Percentiles rank a stretch among this genome's conserved stretches.
Conservation (phyloP, 352 stramenopile genomes). For the Globisporangium orthogonon region DNA sequence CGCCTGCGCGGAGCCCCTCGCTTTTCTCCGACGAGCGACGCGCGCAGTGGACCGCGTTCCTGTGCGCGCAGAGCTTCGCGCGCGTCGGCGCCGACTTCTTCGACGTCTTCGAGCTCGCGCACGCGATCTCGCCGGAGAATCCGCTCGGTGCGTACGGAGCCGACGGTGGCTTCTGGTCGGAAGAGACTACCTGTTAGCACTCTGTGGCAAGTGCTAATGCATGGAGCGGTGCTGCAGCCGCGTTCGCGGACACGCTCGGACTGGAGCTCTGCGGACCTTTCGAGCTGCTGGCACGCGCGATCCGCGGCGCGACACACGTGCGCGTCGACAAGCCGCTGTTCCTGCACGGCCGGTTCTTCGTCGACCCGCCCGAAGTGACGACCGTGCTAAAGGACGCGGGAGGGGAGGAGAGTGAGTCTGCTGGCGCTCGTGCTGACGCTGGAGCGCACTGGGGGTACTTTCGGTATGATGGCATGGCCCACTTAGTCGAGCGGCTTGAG, state of each 20-base stretch:
- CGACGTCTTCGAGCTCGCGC: constrained; percentile 37
- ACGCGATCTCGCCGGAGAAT: constrained; percentile 16
- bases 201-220: neutral
- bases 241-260: constrained; percentile 34
- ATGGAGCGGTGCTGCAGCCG: constrained; percentile 20
- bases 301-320: constrained; percentile 14
- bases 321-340: constrained; percentile 28
- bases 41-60: constrained; percentile 28
- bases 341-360: constrained; percentile 46
- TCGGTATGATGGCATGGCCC: constrained; percentile 14
- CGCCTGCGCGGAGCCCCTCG: neutral
- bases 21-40: constrained; percentile 13
- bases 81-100: constrained; percentile 33
- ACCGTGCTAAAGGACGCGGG: constrained; percentile 20
- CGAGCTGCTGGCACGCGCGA: constrained; percentile 25
- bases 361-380: constrained; percentile 49
- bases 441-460: constrained; percentile 52
- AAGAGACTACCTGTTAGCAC: no score
- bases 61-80: constrained; percentile 30
- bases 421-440: neutral
- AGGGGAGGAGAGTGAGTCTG: neutral
- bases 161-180: no score
- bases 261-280: constrained; percentile 43
- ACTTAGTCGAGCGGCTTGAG: neutral
- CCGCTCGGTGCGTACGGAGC: constrained; percentile 22